Evolutionary conservation across 192 early-diverging fungal species (phyloP).

Genomic region (Jimgerdemannia lactiflua): DNA sequence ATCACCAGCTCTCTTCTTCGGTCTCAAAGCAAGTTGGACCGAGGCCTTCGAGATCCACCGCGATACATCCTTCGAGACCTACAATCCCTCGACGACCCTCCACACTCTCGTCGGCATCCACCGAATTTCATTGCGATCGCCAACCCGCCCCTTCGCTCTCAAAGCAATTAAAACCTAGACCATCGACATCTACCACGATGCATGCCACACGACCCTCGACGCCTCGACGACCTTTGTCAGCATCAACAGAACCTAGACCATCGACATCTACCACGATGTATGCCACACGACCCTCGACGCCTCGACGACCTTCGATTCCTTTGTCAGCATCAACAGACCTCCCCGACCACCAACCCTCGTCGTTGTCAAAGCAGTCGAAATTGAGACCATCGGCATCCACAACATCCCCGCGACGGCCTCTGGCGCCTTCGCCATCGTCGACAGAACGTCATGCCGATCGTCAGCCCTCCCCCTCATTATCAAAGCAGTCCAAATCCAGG

Average conservation of each 20-base stretch:
- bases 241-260: too few relatives aligned
- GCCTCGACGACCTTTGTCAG: neutral
- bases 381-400: neutral
- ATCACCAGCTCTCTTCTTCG: too few relatives aligned
- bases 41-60: neutral
- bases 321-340: neutral
- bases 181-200: too few relatives aligned
- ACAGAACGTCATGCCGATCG: too few relatives aligned
- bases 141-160: neutral
- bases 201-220: too few relatives aligned
- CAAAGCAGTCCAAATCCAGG: too few relatives aligned
- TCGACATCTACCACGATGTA: too few relatives aligned
- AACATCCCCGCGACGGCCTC: neutral
- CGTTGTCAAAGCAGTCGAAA: too few relatives aligned
- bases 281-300: too few relatives aligned
- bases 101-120: neutral
- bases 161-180: neutral
- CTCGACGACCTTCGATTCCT: neutral
- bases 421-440: neutral
- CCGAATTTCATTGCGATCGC: neutral
- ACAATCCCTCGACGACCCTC: neutral
- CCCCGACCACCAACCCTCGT: too few relatives aligned
- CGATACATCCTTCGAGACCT: neutral
- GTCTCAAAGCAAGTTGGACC: too few relatives aligned
- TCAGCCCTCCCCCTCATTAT: too few relatives aligned